Evolutionary conservation across 2,329 filamentous ascomycete genomes (phyloP).

Genomic region (Cladobotryum protrusum): DNA sequence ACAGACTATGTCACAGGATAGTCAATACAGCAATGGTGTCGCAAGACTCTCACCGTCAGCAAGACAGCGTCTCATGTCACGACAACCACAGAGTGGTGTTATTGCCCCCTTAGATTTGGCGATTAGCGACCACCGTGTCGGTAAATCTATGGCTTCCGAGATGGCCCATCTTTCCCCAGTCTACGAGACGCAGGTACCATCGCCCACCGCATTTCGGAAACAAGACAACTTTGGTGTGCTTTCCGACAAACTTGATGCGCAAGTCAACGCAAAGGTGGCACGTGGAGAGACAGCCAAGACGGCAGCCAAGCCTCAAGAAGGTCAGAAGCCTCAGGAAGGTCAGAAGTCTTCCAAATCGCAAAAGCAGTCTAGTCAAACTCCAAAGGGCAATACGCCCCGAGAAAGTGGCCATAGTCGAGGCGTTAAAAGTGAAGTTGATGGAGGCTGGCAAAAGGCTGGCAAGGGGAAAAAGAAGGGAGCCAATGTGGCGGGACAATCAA

Average conservation of each 20-base stretch:
- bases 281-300: constrained; percentile 17
- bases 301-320: background rate
- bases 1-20: constrained; percentile 15
- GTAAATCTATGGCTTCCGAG: constrained; percentile 31
- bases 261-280: constrained; percentile 15
- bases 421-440: constrained; percentile 49
- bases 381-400: constrained; percentile 35
- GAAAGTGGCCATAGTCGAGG: constrained; percentile 49
- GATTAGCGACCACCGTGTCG: constrained; percentile 37
- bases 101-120: constrained; percentile 53
- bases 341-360: constrained; percentile 19
- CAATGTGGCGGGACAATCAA: constrained; percentile 27
- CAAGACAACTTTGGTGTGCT: constrained; percentile 34
- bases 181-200: constrained; percentile 65
- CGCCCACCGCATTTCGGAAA: constrained; percentile 55
- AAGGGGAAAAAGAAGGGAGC: constrained; percentile 43
- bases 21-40: constrained; percentile 26
- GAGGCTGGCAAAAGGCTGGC: constrained; percentile 54
- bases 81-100: constrained; percentile 40
- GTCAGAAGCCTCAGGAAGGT: constrained; percentile 12
- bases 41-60: constrained; percentile 27
- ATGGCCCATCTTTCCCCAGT: constrained; percentile 62
- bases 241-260: background rate
- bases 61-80: constrained; percentile 32
- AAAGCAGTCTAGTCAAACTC: constrained; percentile 16